Conservation (phyloP, 2,329 filamentous ascomycete genomes). For the Apiospora marii region DNA sequence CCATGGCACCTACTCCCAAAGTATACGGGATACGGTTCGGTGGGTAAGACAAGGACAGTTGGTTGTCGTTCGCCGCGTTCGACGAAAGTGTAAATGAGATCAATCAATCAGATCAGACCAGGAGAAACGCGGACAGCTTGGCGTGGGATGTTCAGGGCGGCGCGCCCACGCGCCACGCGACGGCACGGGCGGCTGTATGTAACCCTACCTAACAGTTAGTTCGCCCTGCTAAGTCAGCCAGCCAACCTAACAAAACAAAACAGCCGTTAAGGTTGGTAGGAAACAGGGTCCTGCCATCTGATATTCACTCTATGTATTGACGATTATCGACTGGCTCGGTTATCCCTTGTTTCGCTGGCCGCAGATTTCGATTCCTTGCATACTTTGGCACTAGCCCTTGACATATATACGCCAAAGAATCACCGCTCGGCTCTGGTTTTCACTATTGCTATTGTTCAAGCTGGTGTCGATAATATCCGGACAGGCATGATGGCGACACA, state of each 20-base stretch:
- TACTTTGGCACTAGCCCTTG: neutral
- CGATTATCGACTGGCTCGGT: neutral
- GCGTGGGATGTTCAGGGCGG: neutral
- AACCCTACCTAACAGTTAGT: neutral
- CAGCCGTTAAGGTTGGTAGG: neutral
- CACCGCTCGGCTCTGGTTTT: neutral
- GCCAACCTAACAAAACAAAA: constrained; percentile 1
- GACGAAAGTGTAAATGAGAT: neutral
- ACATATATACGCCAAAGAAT: neutral
- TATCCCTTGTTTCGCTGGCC: neutral
- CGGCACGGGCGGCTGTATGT: constrained; percentile 11
- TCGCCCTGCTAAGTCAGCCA: neutral
- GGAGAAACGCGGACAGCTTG: neutral
- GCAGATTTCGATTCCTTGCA: neutral
- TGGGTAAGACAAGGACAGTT: neutral
- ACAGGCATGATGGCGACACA: constrained; percentile 32
- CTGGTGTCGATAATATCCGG: neutral
- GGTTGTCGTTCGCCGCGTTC: neutral
- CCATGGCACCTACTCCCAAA: neutral
- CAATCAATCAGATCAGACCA: neutral
- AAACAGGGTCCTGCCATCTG: constrained; percentile 12
- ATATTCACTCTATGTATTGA: neutral
- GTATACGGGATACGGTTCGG: neutral
- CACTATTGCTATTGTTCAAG: neutral
- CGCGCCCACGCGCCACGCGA: constrained; percentile 10